These are phyloP conservation scores for Penicillium roqueforti DNA, from an alignment of 495 filamentous ascomycete genomes.

Conservation along the genomic window DNA sequence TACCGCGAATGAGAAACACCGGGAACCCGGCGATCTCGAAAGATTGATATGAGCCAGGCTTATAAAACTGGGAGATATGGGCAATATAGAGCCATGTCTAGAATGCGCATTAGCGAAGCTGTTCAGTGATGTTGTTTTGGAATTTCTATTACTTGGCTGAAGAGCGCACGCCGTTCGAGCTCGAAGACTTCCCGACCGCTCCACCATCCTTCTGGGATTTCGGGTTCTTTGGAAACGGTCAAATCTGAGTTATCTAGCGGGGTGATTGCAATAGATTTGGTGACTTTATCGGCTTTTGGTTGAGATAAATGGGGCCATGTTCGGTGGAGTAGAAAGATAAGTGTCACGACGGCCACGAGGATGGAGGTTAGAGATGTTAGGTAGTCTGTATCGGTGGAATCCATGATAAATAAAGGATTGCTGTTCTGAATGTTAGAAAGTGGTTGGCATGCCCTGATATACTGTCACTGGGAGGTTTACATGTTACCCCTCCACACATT, in stretches of 20 bases:
- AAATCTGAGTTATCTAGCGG: neutral
- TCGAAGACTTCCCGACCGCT: slow-evolving; percentile 41
- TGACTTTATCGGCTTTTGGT: neutral
- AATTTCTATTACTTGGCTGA: slow-evolving; percentile 37
- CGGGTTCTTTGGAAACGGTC: slow-evolving; percentile 34
- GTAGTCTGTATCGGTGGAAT: slow-evolving; percentile 12
- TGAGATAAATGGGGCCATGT: slow-evolving; percentile 11
- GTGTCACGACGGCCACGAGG: slow-evolving; percentile 15
- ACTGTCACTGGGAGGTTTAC: slow-evolving; percentile 11
- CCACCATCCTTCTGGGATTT: slow-evolving; percentile 47
- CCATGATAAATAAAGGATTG: slow-evolving; percentile 9
- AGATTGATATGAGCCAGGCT: slow-evolving; percentile 48
- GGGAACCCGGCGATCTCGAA: slow-evolving; percentile 47
- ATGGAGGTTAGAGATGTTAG: slow-evolving; percentile 12
- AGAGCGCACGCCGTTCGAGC: slow-evolving; percentile 50
- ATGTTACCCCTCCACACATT: slow-evolving; percentile 20
- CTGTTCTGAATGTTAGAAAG: neutral
- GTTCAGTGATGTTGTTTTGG: neutral
- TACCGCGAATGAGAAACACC: slow-evolving; percentile 47
- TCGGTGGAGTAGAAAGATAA: slow-evolving; percentile 9
- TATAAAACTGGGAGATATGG: slow-evolving; percentile 41
- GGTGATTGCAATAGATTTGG: neutral
- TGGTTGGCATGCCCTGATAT: slow-evolving; percentile 16
- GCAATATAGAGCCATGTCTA: slow-evolving; percentile 49
- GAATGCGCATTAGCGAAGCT: neutral